Evolutionary conservation across 1,284 basidiomycete genomes (phyloP), one percentile per base, ranked within the genome.

Genomic region (Cutaneotrichosporon arboriforme): DNA sequence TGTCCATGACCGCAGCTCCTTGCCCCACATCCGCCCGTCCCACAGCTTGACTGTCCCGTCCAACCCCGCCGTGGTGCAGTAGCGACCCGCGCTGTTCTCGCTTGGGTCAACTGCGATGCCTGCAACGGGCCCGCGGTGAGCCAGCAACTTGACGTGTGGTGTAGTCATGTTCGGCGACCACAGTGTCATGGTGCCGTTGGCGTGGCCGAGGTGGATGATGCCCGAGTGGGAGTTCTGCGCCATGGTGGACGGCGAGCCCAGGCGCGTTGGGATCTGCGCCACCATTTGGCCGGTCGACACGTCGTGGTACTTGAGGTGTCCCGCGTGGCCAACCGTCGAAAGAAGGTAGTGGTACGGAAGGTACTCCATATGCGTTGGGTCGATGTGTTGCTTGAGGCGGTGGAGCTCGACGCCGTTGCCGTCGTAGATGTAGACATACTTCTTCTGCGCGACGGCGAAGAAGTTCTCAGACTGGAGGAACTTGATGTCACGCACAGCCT

Each of bases 351-450:
- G 96, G 66, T 93, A 97, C 0, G 91, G 92, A 9, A 98, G 78
- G 70, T 91, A 98, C 68, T 97, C 90, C 55, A 98, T 82, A 55
- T 87, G 80, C 9, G 88, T 89, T 1, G 91, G 89, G 69, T 97
- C 94, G 54, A 96, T 82, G 68, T 97, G 93, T 4, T 78, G 71
- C 66, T 78, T 76, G 65, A 77, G 63, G 57, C 75, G 75, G 58
- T 98, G 94, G 22, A 99, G 76, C 74, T 98, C 96, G 21, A 96
- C 86, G 15, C 96, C 94, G 61, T 91, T 84, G 43, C 85, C 82
- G 75, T 98, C 96, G 68, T 98, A 97, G 54, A 98, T 92, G 76
- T 89, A 98, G 17, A 88, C 88, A 69, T 96, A 91, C 79, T 93
- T 90, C 74, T 91, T 90, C 75, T 98, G 94, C 0, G 94, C 94